Evolutionary conservation across 2,329 filamentous ascomycete genomes (phyloP), one percentile per base, ranked within the genome.

Genomic region (Venturiaceae sp.): DNA sequence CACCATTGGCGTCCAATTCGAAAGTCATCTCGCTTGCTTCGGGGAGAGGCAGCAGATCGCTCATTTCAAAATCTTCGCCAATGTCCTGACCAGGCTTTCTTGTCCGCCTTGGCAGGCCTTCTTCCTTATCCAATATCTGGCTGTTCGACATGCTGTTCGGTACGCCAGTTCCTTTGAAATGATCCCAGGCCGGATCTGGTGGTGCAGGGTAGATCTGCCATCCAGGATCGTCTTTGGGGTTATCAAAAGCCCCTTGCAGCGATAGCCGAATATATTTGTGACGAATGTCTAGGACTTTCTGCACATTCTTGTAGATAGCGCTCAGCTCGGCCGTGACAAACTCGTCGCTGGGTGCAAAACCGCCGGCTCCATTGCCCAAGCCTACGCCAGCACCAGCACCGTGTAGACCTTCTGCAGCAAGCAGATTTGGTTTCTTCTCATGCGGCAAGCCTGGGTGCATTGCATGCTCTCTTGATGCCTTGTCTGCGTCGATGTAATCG

Each of bases 171-270:
- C 77, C 74, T 59, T 78, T 79, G 36, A 80, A 81, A 61, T 83
- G 83, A 60, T 85, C 81, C 92, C 94, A 97, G 2, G 90, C 89
- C 16, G 94, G 94, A 66, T 95, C 89, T 5, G 92, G 94, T 4
- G 92, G 92, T 14, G 89, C 84, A 9, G 94, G 94, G 66, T 97
- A 97, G 47, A 99, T 90, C 57, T 82, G 80, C 92, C 92, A 99
- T 54, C 79, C 81, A 0, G 85, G 80, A 19, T 87, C 83, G 69
- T 97, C 91, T 66, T 90, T 90, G 1, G 94, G 94, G 64, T 97
- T 96, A 68, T 96, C 90, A 13, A 83, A 81, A 7, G 86, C 81
- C 9, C 87, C 82, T 68, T 99, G 94, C 21, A 92, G 77, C 0
- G 94, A 97, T 16, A 96, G 74, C 1, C 83, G 78, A 56, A 97